phyloP scores from a whole-genome alignment of 1,284 basidiomycete genomes.

The Cerrena zonata region DNA sequence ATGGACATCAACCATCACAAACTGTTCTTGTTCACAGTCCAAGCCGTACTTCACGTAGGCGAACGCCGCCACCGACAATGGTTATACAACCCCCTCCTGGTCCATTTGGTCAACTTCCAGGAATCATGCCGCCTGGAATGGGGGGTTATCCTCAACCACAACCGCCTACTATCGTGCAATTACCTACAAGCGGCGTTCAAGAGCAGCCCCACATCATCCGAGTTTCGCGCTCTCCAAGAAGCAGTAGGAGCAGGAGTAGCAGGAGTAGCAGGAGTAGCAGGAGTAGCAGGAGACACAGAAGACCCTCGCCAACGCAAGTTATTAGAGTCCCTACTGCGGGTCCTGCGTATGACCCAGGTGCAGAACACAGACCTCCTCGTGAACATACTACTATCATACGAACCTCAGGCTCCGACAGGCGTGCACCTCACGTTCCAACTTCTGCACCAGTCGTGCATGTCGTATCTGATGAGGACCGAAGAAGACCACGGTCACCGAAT shows the following conservation, averaged over 20 bases:
- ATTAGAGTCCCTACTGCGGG: not conserved
- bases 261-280: no score
- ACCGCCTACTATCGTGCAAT: conserved; percentile 1
- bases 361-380: not conserved
- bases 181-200: not conserved
- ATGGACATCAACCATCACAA: not conserved
- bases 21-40: not conserved
- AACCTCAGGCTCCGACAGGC: no score
- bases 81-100: conserved; percentile 19
- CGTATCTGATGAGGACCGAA: no score
- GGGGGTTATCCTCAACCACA: not conserved
- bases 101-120: not conserved
- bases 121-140: not conserved
- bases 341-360: not conserved
- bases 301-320: not conserved
- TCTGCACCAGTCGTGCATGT: no score
- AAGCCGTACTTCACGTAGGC: conserved; percentile 5
- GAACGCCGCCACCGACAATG: conserved; percentile 11
- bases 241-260: no score
- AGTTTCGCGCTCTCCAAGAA: no score
- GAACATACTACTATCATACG: no score
- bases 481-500: no score
- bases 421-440: not conserved
- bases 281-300: no score
- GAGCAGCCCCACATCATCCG: no score